Evolutionary conservation across 2,329 filamentous ascomycete genomes (phyloP), one percentile per base, ranked within the genome.

Genomic region (Colletotrichum endophyticum): DNA sequence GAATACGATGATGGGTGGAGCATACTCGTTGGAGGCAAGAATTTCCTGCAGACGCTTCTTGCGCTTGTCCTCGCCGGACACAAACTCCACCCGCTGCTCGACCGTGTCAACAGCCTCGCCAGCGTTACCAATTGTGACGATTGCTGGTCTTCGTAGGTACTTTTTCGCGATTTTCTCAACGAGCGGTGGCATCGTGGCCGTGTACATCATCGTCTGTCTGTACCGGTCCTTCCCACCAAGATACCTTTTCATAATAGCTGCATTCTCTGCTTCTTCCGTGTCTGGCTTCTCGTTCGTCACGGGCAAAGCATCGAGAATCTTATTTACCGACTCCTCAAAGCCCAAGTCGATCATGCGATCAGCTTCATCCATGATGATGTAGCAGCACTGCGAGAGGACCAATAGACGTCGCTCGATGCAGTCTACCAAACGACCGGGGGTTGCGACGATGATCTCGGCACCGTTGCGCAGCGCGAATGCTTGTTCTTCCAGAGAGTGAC

Each of bases 131-230:
- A 99, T 99, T 0, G 95, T 98, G 53, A 98, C 96, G 67, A 96
- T 97, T 25, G 97, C 97, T 0, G 97, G 97, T 15, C 97, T 92
- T 1, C 96, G 94, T 19, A 99, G 92, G 83, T 99, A 99, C 84
- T 98, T 98, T 81, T 96, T 94, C n/a, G 97, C 97, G 78, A 99
- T 99, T 78, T 95, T 95, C 84, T 99, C 97, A 19, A 99, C 95
- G 0, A 95, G 92, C 0, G 95, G 88, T 3, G 97, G 96, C 97
- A 99, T 99, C 32, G 97, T 99, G 70, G 97, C 97, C 79, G 97
- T 99, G 92, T 99, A 99, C 97, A 99, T 99, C 97, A 99, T 99
- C 0, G 97, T 99, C 85, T 99, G 96, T 75, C 97, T 91, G 87
- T 99, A 99, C 27, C 94, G 91, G 81, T 96, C 94, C 79, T 92